These are phyloP conservation scores for Apostasia shenzhenica DNA, from an alignment of 106 monocot genomes.

Conservation along the genomic window DNA sequence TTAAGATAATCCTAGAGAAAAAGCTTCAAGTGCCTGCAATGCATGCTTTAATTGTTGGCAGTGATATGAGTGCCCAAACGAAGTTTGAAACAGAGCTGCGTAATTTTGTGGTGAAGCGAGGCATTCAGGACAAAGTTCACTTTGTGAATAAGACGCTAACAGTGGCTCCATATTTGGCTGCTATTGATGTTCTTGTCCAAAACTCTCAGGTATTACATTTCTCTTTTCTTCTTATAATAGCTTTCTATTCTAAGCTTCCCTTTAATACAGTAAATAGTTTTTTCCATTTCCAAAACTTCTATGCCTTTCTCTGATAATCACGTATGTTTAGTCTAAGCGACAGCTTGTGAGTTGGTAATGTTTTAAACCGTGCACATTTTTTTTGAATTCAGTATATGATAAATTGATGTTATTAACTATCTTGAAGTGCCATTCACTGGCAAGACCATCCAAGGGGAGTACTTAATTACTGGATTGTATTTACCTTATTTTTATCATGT, in stretches of 20 bases:
- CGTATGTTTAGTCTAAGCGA: no score
- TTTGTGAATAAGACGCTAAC: slow-evolving; percentile 92
- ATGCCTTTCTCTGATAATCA: no score
- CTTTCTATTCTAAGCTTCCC: background rate
- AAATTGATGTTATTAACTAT: no score
- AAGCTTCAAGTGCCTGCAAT: slow-evolving; percentile 75
- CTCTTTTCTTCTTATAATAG: background rate
- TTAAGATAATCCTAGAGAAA: slow-evolving; percentile 54
- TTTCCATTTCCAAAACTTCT: background rate
- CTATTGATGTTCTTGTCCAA: slow-evolving; percentile 91
- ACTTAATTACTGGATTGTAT: no score
- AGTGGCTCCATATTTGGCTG: slow-evolving; percentile 88
- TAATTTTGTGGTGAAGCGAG: slow-evolving; percentile 55
- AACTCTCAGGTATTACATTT: slow-evolving; percentile 78
- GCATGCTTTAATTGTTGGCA: slow-evolving; percentile 87
- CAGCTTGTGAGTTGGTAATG: no score
- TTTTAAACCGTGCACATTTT: no score
- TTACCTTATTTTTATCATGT: no score
- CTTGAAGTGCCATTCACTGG: no score
- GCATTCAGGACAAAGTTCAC: slow-evolving; percentile 68
- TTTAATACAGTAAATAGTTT: background rate
- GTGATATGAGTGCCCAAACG: slow-evolving; percentile 91
- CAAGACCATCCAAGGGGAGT: no score
- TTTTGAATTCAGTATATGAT: no score
- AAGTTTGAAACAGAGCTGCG: slow-evolving; percentile 81